phyloP scores from a whole-genome alignment of 306 rosid genomes.

The Biancaea sappan region DNA sequence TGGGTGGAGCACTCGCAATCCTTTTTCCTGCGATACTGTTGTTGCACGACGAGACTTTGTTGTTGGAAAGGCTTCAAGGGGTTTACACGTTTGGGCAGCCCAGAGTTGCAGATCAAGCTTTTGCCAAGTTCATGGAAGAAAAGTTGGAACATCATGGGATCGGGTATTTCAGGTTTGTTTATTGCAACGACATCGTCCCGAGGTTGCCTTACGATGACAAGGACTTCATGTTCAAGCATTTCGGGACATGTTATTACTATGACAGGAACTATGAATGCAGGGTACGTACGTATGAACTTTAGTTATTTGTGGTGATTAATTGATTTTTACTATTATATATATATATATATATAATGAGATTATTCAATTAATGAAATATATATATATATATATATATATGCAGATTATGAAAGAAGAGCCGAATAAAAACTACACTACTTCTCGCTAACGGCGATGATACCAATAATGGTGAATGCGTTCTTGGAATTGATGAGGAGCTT shows the following conservation, averaged over 20 bases:
- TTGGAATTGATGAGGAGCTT: slow-evolving; percentile 65
- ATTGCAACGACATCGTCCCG: slow-evolving; percentile 71
- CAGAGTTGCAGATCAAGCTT: slow-evolving; percentile 64
- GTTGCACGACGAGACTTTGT: slow-evolving; percentile 56
- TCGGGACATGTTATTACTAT: slow-evolving; percentile 68
- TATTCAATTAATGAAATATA: too few relatives aligned
- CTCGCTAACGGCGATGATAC: slow-evolving; percentile 17
- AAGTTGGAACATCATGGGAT: slow-evolving; percentile 52
- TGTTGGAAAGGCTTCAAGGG: slow-evolving; percentile 68
- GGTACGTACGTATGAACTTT: slow-evolving; percentile 43
- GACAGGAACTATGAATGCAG: slow-evolving; percentile 50
- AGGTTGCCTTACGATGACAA: slow-evolving; percentile 72
- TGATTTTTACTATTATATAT: too few relatives aligned
- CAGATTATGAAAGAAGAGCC: slow-evolving; percentile 58
- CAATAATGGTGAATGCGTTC: slow-evolving; percentile 43
- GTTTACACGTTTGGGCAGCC: slow-evolving; percentile 93
- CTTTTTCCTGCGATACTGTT: slow-evolving; percentile 50
- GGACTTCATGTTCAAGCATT: slow-evolving; percentile 73
- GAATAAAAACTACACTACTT: slow-evolving; percentile 63
- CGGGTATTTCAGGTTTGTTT: slow-evolving; percentile 67
- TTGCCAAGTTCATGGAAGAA: slow-evolving; percentile 52
- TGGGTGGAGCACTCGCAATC: slow-evolving; percentile 72
- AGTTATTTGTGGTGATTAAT: too few relatives aligned
- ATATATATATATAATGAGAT: too few relatives aligned
- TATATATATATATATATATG: too few relatives aligned